These are phyloP conservation scores for Nemophila menziesii DNA, from an alignment of 257 asterid species.

Conservation along the genomic window DNA sequence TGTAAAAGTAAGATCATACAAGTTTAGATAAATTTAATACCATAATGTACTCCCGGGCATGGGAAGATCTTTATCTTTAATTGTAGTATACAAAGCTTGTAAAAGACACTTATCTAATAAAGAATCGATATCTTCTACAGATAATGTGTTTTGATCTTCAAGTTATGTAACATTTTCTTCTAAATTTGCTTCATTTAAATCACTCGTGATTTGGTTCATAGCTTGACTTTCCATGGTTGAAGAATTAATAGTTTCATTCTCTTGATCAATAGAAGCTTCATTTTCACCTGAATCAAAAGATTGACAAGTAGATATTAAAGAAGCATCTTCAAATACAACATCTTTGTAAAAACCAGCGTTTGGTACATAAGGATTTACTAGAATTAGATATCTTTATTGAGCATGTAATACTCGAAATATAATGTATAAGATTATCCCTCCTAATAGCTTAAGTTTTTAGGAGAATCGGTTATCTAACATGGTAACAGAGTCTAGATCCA, in stretches of 20 bases:
- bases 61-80: slow-evolving; percentile 85
- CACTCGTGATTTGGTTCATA: slow-evolving; percentile 35
- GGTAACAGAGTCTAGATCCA: no score
- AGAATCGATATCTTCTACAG: slow-evolving; percentile 62
- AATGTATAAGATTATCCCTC: no score
- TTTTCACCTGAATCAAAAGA: slow-evolving; percentile 47
- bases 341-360: slow-evolving; percentile 86
- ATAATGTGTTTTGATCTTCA: slow-evolving; percentile 38
- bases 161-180: slow-evolving; percentile 28
- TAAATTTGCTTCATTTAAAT: slow-evolving; percentile 43
- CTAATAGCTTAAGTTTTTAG: no score
- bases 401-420: no score
- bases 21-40: slow-evolving; percentile 21
- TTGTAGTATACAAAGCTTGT: slow-evolving; percentile 74
- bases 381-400: no score
- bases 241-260: no score
- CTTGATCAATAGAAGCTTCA: slow-evolving; percentile 34
- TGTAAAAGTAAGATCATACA: no score
- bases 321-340: slow-evolving; percentile 79
- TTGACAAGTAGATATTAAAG: slow-evolving; percentile 30
- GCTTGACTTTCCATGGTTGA: slow-evolving; percentile 29
- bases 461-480: no score
- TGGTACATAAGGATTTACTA: slow-evolving; percentile 63
- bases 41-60: slow-evolving; percentile 83
- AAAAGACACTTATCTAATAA: slow-evolving; percentile 79